A percentile compares a stretch with the other conserved stretches of the same genome.
phyloP scores from a whole-genome alignment of 345 rosid genomes.

The Zanthoxylum bungeanum region DNA sequence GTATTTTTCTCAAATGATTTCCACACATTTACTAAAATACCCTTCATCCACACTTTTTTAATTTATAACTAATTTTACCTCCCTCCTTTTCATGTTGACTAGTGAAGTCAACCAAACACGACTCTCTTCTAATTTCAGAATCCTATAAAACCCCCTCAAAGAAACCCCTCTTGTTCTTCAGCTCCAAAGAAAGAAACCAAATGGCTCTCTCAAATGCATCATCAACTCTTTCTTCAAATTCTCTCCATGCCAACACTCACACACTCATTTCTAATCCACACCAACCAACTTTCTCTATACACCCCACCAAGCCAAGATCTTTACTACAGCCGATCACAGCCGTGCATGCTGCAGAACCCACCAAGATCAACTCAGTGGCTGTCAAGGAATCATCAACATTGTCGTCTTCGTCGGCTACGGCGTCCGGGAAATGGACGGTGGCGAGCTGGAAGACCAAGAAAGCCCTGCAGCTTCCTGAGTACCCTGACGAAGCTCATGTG shows the following conservation, averaged over 20 bases:
- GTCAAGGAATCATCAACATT: conserved; percentile 22
- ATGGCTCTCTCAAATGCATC: conserved; percentile 64
- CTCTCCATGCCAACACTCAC: conserved; percentile 38
- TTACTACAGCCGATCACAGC: conserved; percentile 28
- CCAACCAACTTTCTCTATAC: conserved; percentile 28
- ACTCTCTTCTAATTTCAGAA: not conserved
- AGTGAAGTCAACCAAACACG: not conserved
- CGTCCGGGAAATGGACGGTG: conserved; percentile 35
- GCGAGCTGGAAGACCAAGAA: conserved; percentile 50
- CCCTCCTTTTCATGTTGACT: not conserved
- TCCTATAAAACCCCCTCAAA: not conserved
- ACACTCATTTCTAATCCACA: conserved; percentile 23
- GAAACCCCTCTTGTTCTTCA: too few relatives aligned
- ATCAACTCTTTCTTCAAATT: conserved; percentile 42
- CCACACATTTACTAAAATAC: not conserved
- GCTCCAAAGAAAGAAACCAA: too few relatives aligned
- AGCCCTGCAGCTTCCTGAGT: conserved; percentile 49
- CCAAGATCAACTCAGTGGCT: conserved; percentile 25
- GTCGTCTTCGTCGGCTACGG: not conserved
- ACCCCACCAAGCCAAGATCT: conserved; percentile 26
- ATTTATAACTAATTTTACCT: not conserved
- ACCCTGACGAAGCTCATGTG: conserved; percentile 35
- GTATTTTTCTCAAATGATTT: too few relatives aligned
- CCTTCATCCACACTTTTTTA: not conserved
- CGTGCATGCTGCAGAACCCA: conserved; percentile 44